Conservation (phyloP, 148 eudicot genomes). For the Rhododendron kiyosumense region DNA sequence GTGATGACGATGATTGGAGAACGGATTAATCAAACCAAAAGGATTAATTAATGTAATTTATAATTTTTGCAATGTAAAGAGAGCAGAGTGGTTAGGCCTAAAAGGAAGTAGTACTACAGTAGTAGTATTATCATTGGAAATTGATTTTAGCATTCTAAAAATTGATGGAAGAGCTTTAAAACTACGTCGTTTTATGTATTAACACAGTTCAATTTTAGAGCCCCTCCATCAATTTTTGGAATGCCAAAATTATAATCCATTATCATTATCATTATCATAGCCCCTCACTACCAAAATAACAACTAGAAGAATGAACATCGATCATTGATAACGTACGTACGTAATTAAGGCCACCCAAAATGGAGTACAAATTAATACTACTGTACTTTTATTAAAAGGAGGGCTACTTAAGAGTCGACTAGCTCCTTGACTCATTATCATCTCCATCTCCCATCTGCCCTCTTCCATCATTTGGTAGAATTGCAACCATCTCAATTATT, state of each 20-base stretch:
- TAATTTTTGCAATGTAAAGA: neutral
- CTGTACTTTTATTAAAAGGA: too few relatives aligned
- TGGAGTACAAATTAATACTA: neutral
- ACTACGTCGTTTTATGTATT: too few relatives aligned
- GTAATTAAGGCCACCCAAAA: neutral
- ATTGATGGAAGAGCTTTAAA: too few relatives aligned
- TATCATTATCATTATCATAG: neutral
- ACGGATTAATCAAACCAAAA: neutral
- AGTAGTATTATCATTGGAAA: neutral
- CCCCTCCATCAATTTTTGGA: too few relatives aligned
- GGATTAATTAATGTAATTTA: neutral
- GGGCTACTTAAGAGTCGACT: too few relatives aligned
- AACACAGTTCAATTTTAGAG: too few relatives aligned
- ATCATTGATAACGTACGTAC: conserved; percentile 4
- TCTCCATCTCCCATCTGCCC: neutral
- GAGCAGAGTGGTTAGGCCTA: neutral
- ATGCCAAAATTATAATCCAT: too few relatives aligned
- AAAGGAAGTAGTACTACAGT: neutral
- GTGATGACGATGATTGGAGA: neutral
- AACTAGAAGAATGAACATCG: neutral
- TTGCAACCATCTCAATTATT: neutral
- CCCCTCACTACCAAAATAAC: conserved; percentile 11
- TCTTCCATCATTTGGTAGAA: neutral
- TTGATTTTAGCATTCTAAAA: too few relatives aligned
- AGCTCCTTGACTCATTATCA: neutral